These are phyloP conservation scores for Dactylellina sp. DNA, from an alignment of 2,329 filamentous ascomycete species.

Conservation along the genomic window DNA sequence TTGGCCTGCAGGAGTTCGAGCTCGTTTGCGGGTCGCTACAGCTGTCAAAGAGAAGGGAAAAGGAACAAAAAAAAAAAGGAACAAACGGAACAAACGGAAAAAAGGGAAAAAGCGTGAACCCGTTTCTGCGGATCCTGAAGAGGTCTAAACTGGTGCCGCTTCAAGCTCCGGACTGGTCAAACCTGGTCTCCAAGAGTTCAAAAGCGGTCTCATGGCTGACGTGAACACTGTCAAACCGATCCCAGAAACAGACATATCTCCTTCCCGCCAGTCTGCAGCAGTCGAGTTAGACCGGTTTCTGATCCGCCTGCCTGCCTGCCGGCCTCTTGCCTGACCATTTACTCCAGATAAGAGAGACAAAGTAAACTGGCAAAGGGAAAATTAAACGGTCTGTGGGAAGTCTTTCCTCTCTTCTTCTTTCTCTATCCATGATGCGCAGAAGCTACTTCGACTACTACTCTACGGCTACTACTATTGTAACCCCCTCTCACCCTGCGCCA, in stretches of 20 bases:
- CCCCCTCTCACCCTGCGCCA: no score
- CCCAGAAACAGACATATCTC: slow-evolving; percentile 39
- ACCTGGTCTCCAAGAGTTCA: slow-evolving; percentile 6
- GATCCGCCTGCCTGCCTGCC: slow-evolving; percentile 4
- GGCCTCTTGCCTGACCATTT: neutral
- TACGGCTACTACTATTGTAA: neutral
- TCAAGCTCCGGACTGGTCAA: no score
- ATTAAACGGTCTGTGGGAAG: slow-evolving; percentile 6
- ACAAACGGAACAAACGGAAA: slow-evolving; percentile 15
- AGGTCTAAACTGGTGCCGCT: slow-evolving; percentile 14
- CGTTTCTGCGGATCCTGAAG: slow-evolving; percentile 36
- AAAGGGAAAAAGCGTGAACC: slow-evolving; percentile 21
- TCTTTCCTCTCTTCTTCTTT: slow-evolving; percentile 3
- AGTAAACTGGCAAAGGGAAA: slow-evolving; percentile 18
- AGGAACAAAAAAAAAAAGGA: neutral
- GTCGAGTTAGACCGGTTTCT: slow-evolving; percentile 6
- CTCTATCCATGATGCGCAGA: slow-evolving; percentile 1
- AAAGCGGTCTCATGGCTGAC: slow-evolving; percentile 28
- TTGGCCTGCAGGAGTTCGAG: slow-evolving; percentile 38
- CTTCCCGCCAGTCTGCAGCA: slow-evolving; percentile 24
- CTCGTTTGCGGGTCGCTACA: slow-evolving; percentile 33
- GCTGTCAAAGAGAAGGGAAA: slow-evolving; percentile 27
- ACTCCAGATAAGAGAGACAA: slow-evolving; percentile 13
- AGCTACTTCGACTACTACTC: neutral
- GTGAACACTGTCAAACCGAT: slow-evolving; percentile 21